phyloP scores from a whole-genome alignment of 768 basidiomycete species.

The Pleurotus platypus region DNA sequence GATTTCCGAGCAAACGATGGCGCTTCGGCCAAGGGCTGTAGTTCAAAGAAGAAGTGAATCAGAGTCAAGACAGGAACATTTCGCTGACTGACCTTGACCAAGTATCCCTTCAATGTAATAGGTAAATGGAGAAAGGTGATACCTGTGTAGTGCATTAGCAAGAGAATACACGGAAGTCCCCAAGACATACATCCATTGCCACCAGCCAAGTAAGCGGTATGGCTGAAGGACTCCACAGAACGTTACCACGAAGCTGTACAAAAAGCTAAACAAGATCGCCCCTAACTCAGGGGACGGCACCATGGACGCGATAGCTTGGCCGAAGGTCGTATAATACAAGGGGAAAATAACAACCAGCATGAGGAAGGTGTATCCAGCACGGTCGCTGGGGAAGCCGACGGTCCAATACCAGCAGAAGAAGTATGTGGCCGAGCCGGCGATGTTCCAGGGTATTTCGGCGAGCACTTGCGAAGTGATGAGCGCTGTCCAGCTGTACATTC shows the following conservation, averaged over 20 bases:
- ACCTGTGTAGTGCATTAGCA: constrained; percentile 14
- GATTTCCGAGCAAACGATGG: constrained; percentile 49
- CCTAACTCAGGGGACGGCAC: constrained; percentile 53
- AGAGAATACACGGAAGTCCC: too few relatives aligned
- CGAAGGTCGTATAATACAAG: constrained; percentile 42
- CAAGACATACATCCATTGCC: constrained; percentile 56
- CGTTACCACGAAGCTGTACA: constrained; percentile 55
- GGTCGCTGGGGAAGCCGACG: constrained; percentile 50
- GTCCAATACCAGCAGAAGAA: constrained; percentile 77
- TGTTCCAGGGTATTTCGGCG: constrained; percentile 64
- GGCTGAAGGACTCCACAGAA: constrained; percentile 68
- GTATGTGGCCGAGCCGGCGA: constrained; percentile 54
- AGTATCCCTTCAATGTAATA: constrained; percentile 54
- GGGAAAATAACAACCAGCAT: constrained; percentile 31
- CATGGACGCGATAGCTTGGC: constrained; percentile 54
- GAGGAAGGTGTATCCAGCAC: constrained; percentile 54
- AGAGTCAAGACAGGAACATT: constrained; percentile 25
- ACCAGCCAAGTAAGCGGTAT: constrained; percentile 54
- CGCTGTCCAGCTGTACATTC: constrained; percentile 65
- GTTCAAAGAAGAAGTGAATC: constrained; percentile 19
- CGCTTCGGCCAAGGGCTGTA: constrained; percentile 45
- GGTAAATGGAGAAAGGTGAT: constrained; percentile 46
- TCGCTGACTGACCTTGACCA: constrained; percentile 34
- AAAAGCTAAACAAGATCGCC: constrained; percentile 44
- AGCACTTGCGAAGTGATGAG: constrained; percentile 51